Base-by-base conservation (phyloP, 2,329 filamentous ascomycete species). In the Furcasterigmium sp. region DNA sequence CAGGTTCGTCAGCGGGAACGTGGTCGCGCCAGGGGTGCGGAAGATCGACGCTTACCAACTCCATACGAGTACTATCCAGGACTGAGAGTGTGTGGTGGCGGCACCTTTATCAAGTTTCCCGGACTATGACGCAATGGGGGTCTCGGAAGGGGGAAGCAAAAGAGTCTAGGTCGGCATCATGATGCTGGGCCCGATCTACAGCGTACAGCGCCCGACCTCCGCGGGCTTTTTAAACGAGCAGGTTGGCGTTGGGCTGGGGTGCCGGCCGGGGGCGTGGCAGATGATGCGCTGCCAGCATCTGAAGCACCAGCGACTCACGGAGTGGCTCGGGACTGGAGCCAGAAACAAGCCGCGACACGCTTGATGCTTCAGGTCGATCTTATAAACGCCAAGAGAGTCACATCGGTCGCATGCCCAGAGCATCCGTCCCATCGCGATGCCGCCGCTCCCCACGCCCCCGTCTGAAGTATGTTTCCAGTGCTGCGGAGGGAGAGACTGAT, bases 281-380 rank as follows among this genome's bases (percentile, higher is more conserved):
- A 35, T 35, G 32, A 35, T 35, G n/a, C n/a, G n/a, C 32, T 10
- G 7, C 32, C 32, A 35, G 9, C 8, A 15, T 17, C 32, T 17
- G n/a, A 35, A 17, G 7, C 11, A 32, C 29, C 15, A 8, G 8
- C 29, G 8, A 17, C 15, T 14, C 32, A 35, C 32, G 32, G 32
- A 15, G 32, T 35, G 32, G 32, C 18, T 35, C 32, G 32, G 32
- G n/a, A 17, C 5, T 9, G 11, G 32, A 17, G n/a, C 32, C n/a
- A 17, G 32, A 35, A 35, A 35, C 32, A 35, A 9, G 32, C 46
- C 46, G 48, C 48, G 44, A 49, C 48, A 46, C 46, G 32, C 26
- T 39, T 44, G 28, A 39, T 49, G 48, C 46, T 42, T 51, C 48
- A 49, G 36, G 43, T 40, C 42, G 40, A 45, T 49, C 44, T 41